phyloP scores from a whole-genome alignment of 768 basidiomycete species.

The Mycena belliarum region DNA sequence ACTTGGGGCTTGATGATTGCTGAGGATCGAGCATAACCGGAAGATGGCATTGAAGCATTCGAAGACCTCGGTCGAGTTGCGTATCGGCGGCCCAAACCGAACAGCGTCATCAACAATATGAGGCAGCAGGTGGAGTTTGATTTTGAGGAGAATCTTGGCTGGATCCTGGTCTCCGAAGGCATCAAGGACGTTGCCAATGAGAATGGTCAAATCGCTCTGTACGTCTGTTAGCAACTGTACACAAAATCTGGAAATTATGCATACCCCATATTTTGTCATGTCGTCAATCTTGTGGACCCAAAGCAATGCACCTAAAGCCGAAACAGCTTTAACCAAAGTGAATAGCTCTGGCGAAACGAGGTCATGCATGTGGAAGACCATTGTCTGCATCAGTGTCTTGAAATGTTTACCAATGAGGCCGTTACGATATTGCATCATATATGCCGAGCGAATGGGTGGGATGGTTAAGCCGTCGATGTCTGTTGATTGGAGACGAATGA shows the following conservation, averaged over 20 bases:
- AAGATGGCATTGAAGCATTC: conserved; percentile 48
- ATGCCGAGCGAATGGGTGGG: conserved; percentile 21
- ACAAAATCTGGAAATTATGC: background rate
- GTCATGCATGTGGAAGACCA: conserved; percentile 33
- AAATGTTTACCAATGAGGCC: conserved; percentile 38
- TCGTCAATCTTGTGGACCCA: conserved; percentile 35
- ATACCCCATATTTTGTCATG: conserved; percentile 29
- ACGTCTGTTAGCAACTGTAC: conserved; percentile 22
- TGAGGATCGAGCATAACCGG: conserved; percentile 38
- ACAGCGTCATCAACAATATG: conserved; percentile 36
- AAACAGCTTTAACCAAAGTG: conserved; percentile 24
- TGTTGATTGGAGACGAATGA: conserved; percentile 30
- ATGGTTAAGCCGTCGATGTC: conserved; percentile 21
- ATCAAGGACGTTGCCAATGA: conserved; percentile 40
- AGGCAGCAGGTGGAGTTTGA: conserved; percentile 37
- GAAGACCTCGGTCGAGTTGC: conserved; percentile 35
- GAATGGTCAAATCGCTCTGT: too few species aligned
- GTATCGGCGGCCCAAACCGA: conserved; percentile 35
- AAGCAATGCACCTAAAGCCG: conserved; percentile 28
- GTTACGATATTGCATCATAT: conserved; percentile 38
- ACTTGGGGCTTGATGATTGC: conserved; percentile 46
- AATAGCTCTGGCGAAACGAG: conserved; percentile 25
- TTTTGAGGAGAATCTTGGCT: conserved; percentile 34
- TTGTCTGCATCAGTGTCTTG: conserved; percentile 33
- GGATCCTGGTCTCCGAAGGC: conserved; percentile 34